phyloP scores from a whole-genome alignment of 2,329 filamentous ascomycete genomes.

The Pseudofabraea citricarpa region DNA sequence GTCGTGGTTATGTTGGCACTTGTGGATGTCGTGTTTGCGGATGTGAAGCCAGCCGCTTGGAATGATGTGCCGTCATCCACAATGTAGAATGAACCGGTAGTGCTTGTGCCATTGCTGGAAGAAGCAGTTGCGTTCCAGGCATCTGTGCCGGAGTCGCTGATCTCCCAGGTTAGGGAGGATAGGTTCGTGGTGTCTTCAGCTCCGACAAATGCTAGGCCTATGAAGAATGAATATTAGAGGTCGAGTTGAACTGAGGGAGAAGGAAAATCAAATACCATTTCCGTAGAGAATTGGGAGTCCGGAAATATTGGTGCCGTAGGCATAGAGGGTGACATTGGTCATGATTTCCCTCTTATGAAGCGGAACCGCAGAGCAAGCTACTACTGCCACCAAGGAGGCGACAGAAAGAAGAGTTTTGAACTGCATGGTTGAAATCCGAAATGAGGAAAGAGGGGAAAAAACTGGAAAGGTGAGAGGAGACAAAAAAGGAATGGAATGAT shows the following conservation, averaged over 20 bases:
- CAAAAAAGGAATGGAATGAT: no score
- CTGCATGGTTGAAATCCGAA: no score
- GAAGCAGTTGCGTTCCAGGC: neutral
- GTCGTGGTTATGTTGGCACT: slow-evolving; percentile 6
- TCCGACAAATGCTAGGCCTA: slow-evolving; percentile 6
- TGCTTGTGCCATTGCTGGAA: neutral
- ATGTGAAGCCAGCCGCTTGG: slow-evolving; percentile 20
- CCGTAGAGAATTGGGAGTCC: slow-evolving; percentile 21
- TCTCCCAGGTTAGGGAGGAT: neutral
- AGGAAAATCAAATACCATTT: slow-evolving; percentile 23
- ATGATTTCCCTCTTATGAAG: neutral
- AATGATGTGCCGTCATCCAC: slow-evolving; percentile 9
- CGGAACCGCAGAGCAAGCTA: neutral
- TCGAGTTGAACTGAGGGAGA: no score
- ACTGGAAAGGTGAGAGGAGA: no score
- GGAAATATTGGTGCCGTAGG: slow-evolving; percentile 23
- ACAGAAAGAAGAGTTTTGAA: slow-evolving; percentile 2
- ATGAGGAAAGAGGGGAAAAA: no score
- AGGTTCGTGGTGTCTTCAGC: neutral
- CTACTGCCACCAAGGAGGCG: neutral
- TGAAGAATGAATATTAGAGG: neutral
- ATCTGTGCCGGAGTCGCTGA: neutral
- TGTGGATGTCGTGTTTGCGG: slow-evolving; percentile 9
- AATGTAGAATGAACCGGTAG: slow-evolving; percentile 1
- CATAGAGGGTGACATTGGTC: slow-evolving; percentile 17